These are phyloP conservation scores for Kickxella alabastrina DNA, from an alignment of 192 early-diverging fungal genomes.

Conservation along the genomic window DNA sequence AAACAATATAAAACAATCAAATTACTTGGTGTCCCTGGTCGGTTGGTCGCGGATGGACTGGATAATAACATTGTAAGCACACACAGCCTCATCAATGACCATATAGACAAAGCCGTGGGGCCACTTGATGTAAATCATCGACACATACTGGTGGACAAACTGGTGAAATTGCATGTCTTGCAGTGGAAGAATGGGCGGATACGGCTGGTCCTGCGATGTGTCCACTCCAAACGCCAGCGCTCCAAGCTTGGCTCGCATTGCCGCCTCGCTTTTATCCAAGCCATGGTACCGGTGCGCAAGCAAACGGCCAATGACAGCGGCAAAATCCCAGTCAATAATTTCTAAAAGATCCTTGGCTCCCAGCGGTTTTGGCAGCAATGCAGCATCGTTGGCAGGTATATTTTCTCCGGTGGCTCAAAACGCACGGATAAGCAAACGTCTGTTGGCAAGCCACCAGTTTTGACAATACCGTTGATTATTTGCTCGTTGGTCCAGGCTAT, in stretches of 20 bases:
- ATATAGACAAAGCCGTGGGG: constrained; percentile 43
- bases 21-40: background rate
- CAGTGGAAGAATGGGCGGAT: constrained; percentile 27
- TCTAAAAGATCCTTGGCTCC: constrained; percentile 15
- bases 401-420: background rate
- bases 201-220: constrained; percentile 16
- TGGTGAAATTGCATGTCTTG: constrained; percentile 33
- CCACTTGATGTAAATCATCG: constrained; percentile 25
- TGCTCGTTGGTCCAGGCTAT: constrained; percentile 40
- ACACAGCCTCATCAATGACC: constrained; percentile 46
- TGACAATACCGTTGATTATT: constrained; percentile 12
- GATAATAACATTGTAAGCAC: constrained; percentile 38
- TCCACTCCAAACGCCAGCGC: constrained; percentile 33
- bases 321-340: constrained; percentile 44
- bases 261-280: constrained; percentile 6
- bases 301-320: constrained; percentile 39
- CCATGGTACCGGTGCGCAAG: constrained; percentile 29
- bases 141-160: constrained; percentile 21
- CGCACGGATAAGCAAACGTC: constrained; percentile 3
- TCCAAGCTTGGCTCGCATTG: constrained; percentile 26
- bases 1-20: background rate
- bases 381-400: background rate
- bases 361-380: constrained; percentile 9
- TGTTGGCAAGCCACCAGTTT: background rate
- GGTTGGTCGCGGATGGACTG: constrained; percentile 14